These are phyloP conservation scores for Musa itinerans DNA, from an alignment of 176 grass and related monocot species.

Conservation along the genomic window DNA sequence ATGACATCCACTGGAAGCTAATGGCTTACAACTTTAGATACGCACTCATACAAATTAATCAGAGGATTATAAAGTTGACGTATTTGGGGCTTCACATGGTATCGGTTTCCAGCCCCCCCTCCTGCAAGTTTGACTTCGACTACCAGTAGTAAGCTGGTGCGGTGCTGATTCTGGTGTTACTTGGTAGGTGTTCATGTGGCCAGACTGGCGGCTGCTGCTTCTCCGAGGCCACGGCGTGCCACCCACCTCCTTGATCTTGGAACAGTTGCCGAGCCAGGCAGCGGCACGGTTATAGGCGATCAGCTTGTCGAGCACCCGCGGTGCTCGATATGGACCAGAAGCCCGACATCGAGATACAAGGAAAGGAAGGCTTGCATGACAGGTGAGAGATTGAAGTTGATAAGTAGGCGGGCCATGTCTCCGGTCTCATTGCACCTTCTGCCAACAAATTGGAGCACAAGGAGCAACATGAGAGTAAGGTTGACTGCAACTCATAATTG, in stretches of 20 bases:
- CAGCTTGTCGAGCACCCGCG: slow-evolving; percentile 51
- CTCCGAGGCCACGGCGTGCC: background rate
- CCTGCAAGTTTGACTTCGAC: background rate
- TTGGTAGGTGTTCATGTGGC: slow-evolving; percentile 21
- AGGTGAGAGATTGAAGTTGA: slow-evolving; percentile 55
- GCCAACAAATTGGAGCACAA: background rate
- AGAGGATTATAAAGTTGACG: too few relatives aligned
- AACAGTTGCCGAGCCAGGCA: slow-evolving; percentile 45
- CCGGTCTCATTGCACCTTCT: slow-evolving; percentile 26
- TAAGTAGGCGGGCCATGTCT: slow-evolving; percentile 22
- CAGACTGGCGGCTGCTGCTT: background rate
- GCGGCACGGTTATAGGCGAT: slow-evolving; percentile 82
- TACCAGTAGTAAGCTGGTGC: slow-evolving; percentile 4
- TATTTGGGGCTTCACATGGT: slow-evolving; percentile 42
- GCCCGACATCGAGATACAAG: slow-evolving; percentile 37
- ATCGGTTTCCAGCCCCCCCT: slow-evolving; percentile 16
- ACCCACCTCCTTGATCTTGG: slow-evolving; percentile 22
- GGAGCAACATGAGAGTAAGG: background rate
- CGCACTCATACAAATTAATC: too few relatives aligned
- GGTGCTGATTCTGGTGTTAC: background rate
- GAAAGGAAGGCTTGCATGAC: slow-evolving; percentile 40
- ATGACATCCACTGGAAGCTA: too few relatives aligned
- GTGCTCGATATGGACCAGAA: slow-evolving; percentile 50
- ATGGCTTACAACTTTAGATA: too few relatives aligned
- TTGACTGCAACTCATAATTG: background rate